phyloP scores from a whole-genome alignment of 2,329 filamentous ascomycete species.

The Ambrosiella beaveri region DNA sequence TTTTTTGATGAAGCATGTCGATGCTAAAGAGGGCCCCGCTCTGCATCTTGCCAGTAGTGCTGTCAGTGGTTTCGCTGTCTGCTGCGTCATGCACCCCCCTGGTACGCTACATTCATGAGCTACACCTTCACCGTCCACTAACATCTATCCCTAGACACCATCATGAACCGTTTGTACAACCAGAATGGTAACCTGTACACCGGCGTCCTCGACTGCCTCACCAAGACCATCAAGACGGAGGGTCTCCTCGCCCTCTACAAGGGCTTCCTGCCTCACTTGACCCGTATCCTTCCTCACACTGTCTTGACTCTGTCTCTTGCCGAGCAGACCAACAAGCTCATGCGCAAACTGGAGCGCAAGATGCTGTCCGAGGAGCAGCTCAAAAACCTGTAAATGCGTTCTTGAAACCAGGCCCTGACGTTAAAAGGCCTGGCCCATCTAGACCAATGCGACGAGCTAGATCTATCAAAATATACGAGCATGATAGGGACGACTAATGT shows the following conservation, averaged over 20 bases:
- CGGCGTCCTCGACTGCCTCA: conserved; percentile 79
- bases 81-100: conserved; percentile 94
- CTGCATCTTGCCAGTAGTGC: conserved; percentile 81
- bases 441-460: no score
- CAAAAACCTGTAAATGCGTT: conserved; percentile 16
- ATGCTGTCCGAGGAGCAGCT: conserved; percentile 29
- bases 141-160: conserved; percentile 44
- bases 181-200: conserved; percentile 95
- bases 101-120: conserved; percentile 32
- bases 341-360: conserved; percentile 56
- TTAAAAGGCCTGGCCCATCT: no score
- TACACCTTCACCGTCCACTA: not conserved
- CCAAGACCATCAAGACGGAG: conserved; percentile 81
- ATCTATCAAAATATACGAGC: not conserved
- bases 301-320: conserved; percentile 84
- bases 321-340: conserved; percentile 90
- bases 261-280: conserved; percentile 87
- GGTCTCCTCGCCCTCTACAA: conserved; percentile 91
- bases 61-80: conserved; percentile 86
- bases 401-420: no score
- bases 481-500: not conserved
- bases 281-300: conserved; percentile 86
- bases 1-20: conserved; percentile 60
- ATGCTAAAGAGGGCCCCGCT: conserved; percentile 77
- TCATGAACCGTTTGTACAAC: conserved; percentile 98